phyloP scores from a whole-genome alignment of 805 yeast species.

The Lachancea quebecensis region DNA sequence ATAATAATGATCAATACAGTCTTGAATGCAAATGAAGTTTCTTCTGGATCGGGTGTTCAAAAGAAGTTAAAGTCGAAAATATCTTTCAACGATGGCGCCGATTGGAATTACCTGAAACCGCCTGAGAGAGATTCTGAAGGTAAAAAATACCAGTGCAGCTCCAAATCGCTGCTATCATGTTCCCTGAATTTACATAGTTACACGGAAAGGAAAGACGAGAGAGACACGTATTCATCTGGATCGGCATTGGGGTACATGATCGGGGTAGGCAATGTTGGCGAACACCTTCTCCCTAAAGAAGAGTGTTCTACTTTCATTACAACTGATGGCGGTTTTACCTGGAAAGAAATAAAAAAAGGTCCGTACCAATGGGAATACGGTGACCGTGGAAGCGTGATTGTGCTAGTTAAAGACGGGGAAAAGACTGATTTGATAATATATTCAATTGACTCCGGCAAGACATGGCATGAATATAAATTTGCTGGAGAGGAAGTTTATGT shows the following conservation, averaged over 20 bases:
- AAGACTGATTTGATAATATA: conserved; percentile 53
- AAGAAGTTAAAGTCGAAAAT: conserved; percentile 67
- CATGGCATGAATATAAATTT: conserved; percentile 67
- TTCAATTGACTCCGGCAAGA: conserved; percentile 72
- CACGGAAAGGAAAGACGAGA: conserved; percentile 75
- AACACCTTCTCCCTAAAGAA: conserved; percentile 38
- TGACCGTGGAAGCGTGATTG: conserved; percentile 84
- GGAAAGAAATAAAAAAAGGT: conserved; percentile 75
- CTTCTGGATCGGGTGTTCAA: conserved; percentile 30
- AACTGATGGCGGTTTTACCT: conserved; percentile 84
- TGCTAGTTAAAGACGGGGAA: conserved; percentile 54
- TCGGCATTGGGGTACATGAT: conserved; percentile 85
- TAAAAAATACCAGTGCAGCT: conserved; percentile 46
- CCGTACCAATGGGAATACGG: conserved; percentile 91
- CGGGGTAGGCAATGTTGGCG: conserved; percentile 93
- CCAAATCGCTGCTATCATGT: conserved; percentile 50
- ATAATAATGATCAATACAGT: conserved; percentile 70
- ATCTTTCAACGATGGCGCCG: conserved; percentile 86
- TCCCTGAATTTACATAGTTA: conserved; percentile 83
- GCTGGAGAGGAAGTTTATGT: conserved; percentile 48
- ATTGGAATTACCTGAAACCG: conserved; percentile 68
- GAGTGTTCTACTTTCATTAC: conserved; percentile 70
- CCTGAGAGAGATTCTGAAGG: conserved; percentile 62
- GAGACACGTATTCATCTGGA: conserved; percentile 82
- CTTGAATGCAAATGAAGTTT: conserved; percentile 38